phyloP scores from a whole-genome alignment of 768 basidiomycete species.

The Suillus ampliporus region DNA sequence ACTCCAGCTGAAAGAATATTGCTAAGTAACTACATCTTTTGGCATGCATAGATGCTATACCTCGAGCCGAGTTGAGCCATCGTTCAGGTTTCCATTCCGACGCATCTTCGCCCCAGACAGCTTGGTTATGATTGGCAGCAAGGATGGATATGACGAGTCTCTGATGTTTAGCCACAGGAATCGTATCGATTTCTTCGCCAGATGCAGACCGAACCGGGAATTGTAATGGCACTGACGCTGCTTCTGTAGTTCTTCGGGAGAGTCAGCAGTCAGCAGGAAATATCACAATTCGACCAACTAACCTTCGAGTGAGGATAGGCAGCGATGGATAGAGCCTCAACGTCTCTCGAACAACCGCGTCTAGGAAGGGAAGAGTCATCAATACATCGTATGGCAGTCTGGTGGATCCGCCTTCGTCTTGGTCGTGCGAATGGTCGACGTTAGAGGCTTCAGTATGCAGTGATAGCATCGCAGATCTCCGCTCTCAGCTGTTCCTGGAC shows the following conservation, averaged over 20 bases:
- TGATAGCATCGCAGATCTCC: conserved; percentile 37
- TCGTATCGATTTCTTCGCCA: conserved; percentile 24
- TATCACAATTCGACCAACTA: conserved; percentile 23
- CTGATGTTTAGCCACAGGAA: conserved; percentile 48
- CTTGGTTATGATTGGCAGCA: conserved; percentile 47
- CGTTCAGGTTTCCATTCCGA: conserved; percentile 54
- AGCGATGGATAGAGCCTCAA: conserved; percentile 49
- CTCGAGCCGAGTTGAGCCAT: conserved; percentile 40
- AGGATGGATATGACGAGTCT: conserved; percentile 49
- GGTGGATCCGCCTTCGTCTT: conserved; percentile 28
- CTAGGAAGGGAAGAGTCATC: conserved; percentile 40
- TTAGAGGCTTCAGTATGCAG: not conserved
- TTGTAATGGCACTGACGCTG: conserved; percentile 44
- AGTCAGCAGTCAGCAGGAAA: conserved; percentile 9
- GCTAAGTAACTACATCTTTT: not conserved
- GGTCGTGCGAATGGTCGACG: conserved; percentile 17
- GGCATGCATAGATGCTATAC: not conserved
- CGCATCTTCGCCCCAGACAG: conserved; percentile 49
- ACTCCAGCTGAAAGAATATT: conserved; percentile 1
- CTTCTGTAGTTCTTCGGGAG: conserved; percentile 40
- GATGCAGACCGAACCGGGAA: conserved; percentile 18
- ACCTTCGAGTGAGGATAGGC: conserved; percentile 46
- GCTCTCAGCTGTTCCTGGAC: conserved; percentile 45
- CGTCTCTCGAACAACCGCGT: conserved; percentile 48
- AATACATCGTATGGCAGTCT: conserved; percentile 46